Base-by-base conservation (phyloP, 2,329 filamentous ascomycete genomes). In the Cladorrhinum sp. region DNA sequence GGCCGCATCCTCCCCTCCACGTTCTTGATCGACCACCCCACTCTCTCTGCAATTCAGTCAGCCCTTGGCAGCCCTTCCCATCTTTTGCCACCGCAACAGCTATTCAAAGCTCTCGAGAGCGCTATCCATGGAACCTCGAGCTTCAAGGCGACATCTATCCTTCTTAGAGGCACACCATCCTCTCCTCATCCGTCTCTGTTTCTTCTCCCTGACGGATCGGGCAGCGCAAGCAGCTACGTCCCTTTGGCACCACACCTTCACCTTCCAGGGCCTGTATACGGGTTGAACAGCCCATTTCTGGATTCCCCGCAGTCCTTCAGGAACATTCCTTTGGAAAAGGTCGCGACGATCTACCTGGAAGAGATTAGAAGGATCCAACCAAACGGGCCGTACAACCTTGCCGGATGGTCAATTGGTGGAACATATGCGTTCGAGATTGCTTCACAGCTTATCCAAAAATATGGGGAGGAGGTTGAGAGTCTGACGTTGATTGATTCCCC, bases 21-120 rank as follows among this genome's bases (percentile, higher is more conserved):
- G n/a, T 68, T 68, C 49, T 60, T 68, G 36, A 51, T 58, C 3
- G 62, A 67, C 22, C 57, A 65, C 23, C 62, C 62, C 4, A 67
- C 58, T 20, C 24, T 68, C 1, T 60, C 57, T 4, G 64, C 63
- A 27, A 62, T 67, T 12, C 41, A 64, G 25, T 48, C 57, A 48
- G 53, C 62, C 10, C 60, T 68, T 22, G 65, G 58, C 16, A 38
- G 38, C 6, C 36, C 48, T 7, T 53, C 45, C 8, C 16, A 22
- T 3, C 18, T 29, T 9, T 22, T 57, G 3, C 51, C 56, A 1
- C 18, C 45, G n/a, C 56, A 59, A 18, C 51, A 59, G 20, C 52
- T 62, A 13, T 23, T 57, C 32, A 48, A 41, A 13, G 60, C 56
- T 5, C 49, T 62, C 13, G 60, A 59, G 38, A 59, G 51, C 24